Percentiles rank a stretch among this genome's conserved stretches.
These are phyloP conservation scores for Ceratocystis smalleyi DNA, from an alignment of 2,329 filamentous ascomycete genomes.

Conservation along the genomic window DNA sequence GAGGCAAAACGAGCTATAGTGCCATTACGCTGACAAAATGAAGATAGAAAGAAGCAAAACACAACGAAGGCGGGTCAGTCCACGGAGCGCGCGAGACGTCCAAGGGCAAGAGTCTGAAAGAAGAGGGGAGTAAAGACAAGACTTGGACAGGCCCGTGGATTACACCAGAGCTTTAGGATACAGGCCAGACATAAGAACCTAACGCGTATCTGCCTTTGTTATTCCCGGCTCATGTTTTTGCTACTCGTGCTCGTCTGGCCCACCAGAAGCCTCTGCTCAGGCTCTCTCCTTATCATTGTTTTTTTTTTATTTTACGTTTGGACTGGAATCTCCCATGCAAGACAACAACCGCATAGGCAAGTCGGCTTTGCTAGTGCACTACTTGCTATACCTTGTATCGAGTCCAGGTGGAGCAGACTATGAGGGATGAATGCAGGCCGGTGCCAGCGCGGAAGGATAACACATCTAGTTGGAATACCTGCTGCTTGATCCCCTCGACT, in stretches of 20 bases:
- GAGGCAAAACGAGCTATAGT: not conserved
- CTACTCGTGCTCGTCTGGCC: not conserved
- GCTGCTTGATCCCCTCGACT: not conserved
- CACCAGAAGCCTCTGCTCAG: not conserved
- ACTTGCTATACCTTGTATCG: not conserved
- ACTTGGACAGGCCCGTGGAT: too few species aligned
- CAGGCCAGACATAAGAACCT: not conserved
- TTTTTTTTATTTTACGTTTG: too few species aligned
- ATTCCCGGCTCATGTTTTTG: not conserved
- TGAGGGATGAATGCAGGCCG: not conserved
- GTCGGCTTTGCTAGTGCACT: not conserved
- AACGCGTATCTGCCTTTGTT: not conserved
- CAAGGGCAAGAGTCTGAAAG: not conserved
- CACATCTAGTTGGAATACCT: not conserved
- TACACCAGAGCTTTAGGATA: not conserved
- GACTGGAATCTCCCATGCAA: conserved; percentile 11
- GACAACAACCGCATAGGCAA: conserved; percentile 4
- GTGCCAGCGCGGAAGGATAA: not conserved
- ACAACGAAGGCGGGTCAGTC: not conserved
- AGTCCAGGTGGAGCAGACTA: not conserved
- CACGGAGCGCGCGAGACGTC: not conserved
- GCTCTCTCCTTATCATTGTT: not conserved
- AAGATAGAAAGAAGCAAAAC: not conserved
- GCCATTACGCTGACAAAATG: not conserved
- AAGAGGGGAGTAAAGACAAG: not conserved